phyloP scores from a whole-genome alignment of 306 rosid species.

The Fragaria iinumae region DNA sequence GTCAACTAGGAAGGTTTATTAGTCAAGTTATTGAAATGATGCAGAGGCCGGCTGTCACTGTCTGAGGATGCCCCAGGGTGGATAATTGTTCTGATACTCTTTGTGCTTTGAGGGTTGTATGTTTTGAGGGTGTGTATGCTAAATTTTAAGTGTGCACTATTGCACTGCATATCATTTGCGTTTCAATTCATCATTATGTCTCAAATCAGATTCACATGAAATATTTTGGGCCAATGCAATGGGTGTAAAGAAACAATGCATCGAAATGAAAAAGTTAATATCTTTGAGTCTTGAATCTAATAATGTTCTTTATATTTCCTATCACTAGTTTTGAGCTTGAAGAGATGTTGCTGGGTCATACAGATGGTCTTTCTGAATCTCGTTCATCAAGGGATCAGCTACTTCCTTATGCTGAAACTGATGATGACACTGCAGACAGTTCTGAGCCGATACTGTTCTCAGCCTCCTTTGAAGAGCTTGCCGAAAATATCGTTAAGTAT shows the following conservation, averaged over 20 bases:
- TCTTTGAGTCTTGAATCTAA: slow-evolving; percentile 17
- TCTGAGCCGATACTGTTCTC: slow-evolving; percentile 59
- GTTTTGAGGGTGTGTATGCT: neutral
- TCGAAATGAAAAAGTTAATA: neutral
- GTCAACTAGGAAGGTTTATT: neutral
- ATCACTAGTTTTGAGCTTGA: slow-evolving; percentile 39
- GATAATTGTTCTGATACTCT: neutral
- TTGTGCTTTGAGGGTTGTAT: neutral
- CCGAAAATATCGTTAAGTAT: slow-evolving; percentile 53
- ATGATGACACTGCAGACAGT: slow-evolving; percentile 46
- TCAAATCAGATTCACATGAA: neutral
- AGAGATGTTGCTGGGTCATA: slow-evolving; percentile 68
- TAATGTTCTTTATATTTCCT: slow-evolving; percentile 17
- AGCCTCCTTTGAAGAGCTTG: slow-evolving; percentile 80
- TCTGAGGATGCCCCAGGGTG: neutral
- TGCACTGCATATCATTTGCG: neutral
- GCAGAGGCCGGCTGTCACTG: neutral
- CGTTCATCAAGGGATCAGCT: slow-evolving; percentile 47
- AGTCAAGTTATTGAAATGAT: neutral
- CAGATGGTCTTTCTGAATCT: slow-evolving; percentile 53
- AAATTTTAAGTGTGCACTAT: neutral
- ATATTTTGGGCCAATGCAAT: neutral
- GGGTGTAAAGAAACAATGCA: slow-evolving; percentile 1
- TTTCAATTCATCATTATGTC: neutral
- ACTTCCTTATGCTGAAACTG: slow-evolving; percentile 50